Evolutionary conservation across 2,329 filamentous ascomycete genomes (phyloP).

Genomic region (Arthrobotrys pseudoclavata): DNA sequence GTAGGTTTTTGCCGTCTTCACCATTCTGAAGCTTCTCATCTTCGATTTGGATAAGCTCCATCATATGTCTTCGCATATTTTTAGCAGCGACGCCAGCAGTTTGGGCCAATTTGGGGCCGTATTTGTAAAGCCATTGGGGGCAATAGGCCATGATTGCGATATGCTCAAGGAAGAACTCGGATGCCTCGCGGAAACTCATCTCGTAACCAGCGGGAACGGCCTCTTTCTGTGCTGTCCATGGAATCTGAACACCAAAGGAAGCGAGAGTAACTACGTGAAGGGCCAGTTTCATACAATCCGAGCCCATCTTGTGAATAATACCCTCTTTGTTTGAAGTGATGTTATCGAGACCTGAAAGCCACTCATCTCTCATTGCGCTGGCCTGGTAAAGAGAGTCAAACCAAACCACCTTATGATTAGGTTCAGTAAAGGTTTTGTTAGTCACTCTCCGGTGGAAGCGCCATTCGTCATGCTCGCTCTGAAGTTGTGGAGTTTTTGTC

Average conservation of each 20-base stretch:
- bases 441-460: conserved; percentile 30
- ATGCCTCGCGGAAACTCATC: conserved; percentile 32
- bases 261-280: conserved; percentile 34
- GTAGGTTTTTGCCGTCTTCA: conserved; percentile 24
- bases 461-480: conserved; percentile 37
- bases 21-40: conserved; percentile 36
- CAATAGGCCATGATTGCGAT: conserved; percentile 26
- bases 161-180: conserved; percentile 33
- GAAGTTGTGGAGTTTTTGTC: neutral
- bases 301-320: conserved; percentile 31
- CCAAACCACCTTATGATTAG: conserved; percentile 31
- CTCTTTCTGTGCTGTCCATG: conserved; percentile 27
- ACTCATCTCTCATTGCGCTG: conserved; percentile 30
- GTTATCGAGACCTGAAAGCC: conserved; percentile 24
- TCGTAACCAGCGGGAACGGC: conserved; percentile 13
- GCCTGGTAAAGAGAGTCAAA: conserved; percentile 30
- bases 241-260: conserved; percentile 34
- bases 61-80: conserved; percentile 35
- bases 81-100: conserved; percentile 18
- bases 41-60: conserved; percentile 24
- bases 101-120: conserved; percentile 26
- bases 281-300: conserved; percentile 28
- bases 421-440: conserved; percentile 28
- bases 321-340: conserved; percentile 27
- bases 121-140: conserved; percentile 37